phyloP scores from a whole-genome alignment of 306 rosid genomes.

The Prunus padus region DNA sequence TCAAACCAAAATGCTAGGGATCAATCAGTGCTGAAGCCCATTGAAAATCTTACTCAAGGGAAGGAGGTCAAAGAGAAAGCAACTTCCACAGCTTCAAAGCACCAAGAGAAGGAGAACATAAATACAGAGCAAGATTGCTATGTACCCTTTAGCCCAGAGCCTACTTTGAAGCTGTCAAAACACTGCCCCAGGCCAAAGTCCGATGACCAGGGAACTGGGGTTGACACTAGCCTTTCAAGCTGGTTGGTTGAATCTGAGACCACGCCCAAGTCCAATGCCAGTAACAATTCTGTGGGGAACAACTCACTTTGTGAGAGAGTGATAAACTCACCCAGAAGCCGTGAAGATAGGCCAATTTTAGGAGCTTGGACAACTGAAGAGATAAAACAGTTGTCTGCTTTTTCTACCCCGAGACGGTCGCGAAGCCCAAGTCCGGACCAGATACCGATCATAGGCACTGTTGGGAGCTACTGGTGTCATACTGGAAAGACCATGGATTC shows the following conservation, averaged over 20 bases:
- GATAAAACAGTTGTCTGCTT: slow-evolving; percentile 38
- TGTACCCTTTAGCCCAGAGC: slow-evolving; percentile 33
- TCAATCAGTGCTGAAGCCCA: slow-evolving; percentile 46
- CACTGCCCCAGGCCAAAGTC: slow-evolving; percentile 18
- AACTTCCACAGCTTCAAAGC: slow-evolving; percentile 13
- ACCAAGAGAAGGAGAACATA: slow-evolving; percentile 61
- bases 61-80: slow-evolving; percentile 35
- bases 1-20: slow-evolving; percentile 10
- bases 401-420: slow-evolving; percentile 35
- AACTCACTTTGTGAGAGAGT: neutral
- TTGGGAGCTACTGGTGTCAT: slow-evolving; percentile 81
- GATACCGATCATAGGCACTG: slow-evolving; percentile 57
- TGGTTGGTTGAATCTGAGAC: slow-evolving; percentile 71
- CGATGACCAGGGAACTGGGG: slow-evolving; percentile 27
- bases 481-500: slow-evolving; percentile 47
- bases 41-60: slow-evolving; percentile 53
- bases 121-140: slow-evolving; percentile 22
- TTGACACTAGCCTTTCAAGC: slow-evolving; percentile 77
- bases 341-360: slow-evolving; percentile 55
- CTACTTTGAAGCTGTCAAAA: slow-evolving; percentile 35
- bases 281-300: slow-evolving; percentile 35
- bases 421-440: slow-evolving; percentile 51
- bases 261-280: slow-evolving; percentile 33
- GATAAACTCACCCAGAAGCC: slow-evolving; percentile 28
- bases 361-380: slow-evolving; percentile 60